A percentile compares a stretch with the other conserved stretches of the same genome.
Evolutionary conservation across 1,139 yeast genomes (phyloP).

Genomic region (Pichia sp.): DNA sequence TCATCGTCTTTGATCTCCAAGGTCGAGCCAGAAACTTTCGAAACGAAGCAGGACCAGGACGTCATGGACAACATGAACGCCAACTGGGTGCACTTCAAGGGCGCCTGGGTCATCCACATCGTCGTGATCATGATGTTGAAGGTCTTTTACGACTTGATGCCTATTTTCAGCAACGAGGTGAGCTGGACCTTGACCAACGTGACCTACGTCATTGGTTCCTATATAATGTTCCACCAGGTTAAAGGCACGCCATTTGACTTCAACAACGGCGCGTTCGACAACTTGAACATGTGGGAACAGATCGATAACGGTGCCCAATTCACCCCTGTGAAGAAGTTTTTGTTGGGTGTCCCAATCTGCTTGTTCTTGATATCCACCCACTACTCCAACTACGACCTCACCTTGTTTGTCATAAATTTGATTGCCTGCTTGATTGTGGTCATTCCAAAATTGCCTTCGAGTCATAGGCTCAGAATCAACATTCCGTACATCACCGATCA

Average conservation of each 20-base stretch:
- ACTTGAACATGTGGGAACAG: constrained; percentile 98
- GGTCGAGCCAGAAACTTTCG: constrained; percentile 91
- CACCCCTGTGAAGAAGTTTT: constrained; percentile 91
- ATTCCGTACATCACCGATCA: constrained; percentile 42
- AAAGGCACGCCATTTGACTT: constrained; percentile 97
- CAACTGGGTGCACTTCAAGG: constrained; percentile 92
- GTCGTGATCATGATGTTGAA: constrained; percentile 74
- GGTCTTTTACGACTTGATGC: constrained; percentile 70
- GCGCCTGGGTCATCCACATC: constrained; percentile 92
- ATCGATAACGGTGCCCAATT: constrained; percentile 95
- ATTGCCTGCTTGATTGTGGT: constrained; percentile 77
- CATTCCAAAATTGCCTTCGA: constrained; percentile 81
- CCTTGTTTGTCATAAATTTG: constrained; percentile 74
- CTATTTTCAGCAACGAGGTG: constrained; percentile 74
- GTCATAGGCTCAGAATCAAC: constrained; percentile 74
- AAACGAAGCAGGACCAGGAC: constrained; percentile 88
- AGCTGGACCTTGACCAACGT: constrained; percentile 92
- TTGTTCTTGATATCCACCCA: constrained; percentile 86
- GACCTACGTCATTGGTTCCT: constrained; percentile 85
- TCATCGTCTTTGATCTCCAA: constrained; percentile 76
- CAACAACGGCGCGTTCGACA: constrained; percentile 94
- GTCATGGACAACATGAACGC: constrained; percentile 88
- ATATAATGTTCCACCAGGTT: constrained; percentile 93
- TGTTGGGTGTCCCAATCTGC: constrained; percentile 85
- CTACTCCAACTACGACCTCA: constrained; percentile 79